Evolutionary conservation across 2,329 filamentous ascomycete genomes (phyloP).

Genomic region (Apiospora koreana): DNA sequence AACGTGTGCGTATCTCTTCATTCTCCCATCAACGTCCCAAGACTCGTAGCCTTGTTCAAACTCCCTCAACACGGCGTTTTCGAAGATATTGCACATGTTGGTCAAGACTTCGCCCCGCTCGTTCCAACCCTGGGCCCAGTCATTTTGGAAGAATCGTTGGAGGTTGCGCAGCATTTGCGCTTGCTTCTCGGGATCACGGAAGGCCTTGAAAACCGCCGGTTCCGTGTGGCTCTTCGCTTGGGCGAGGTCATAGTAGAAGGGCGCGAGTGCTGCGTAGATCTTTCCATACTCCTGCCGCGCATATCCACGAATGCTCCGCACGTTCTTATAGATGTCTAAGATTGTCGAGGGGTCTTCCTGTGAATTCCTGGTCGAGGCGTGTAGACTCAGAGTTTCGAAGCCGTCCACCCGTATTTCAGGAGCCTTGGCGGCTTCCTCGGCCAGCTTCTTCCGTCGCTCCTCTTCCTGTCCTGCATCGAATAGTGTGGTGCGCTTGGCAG

Average conservation of each 20-base stretch:
- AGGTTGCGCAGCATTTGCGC: slow-evolving; percentile 86
- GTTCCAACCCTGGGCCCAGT: slow-evolving; percentile 74
- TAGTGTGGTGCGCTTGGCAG: slow-evolving; percentile 52
- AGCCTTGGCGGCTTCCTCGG: slow-evolving; percentile 34
- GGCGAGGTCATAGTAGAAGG: slow-evolving; percentile 84
- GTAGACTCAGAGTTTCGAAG: slow-evolving; percentile 75
- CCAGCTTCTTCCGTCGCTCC: slow-evolving; percentile 49
- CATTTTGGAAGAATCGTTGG: slow-evolving; percentile 74
- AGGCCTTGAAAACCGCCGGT: slow-evolving; percentile 82
- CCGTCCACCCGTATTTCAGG: slow-evolving; percentile 54
- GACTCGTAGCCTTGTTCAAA: slow-evolving; percentile 92
- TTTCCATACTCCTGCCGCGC: slow-evolving; percentile 90
- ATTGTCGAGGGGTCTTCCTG: slow-evolving; percentile 63
- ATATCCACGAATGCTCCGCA: slow-evolving; percentile 77
- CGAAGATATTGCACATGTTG: slow-evolving; percentile 79
- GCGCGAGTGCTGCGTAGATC: slow-evolving; percentile 83
- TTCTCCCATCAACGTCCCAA: slow-evolving; percentile 83
- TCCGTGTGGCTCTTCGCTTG: slow-evolving; percentile 73
- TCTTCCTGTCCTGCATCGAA: slow-evolving; percentile 76
- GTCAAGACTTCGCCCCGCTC: slow-evolving; percentile 72
- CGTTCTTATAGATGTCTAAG: slow-evolving; percentile 68
- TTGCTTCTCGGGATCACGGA: slow-evolving; percentile 85
- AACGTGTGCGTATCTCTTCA: slow-evolving; percentile 88
- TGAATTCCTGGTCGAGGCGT: slow-evolving; percentile 43
- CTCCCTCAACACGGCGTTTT: slow-evolving; percentile 85